Base-by-base conservation (phyloP, 2,329 filamentous ascomycete species). In the Talaromyces sp. region DNA sequence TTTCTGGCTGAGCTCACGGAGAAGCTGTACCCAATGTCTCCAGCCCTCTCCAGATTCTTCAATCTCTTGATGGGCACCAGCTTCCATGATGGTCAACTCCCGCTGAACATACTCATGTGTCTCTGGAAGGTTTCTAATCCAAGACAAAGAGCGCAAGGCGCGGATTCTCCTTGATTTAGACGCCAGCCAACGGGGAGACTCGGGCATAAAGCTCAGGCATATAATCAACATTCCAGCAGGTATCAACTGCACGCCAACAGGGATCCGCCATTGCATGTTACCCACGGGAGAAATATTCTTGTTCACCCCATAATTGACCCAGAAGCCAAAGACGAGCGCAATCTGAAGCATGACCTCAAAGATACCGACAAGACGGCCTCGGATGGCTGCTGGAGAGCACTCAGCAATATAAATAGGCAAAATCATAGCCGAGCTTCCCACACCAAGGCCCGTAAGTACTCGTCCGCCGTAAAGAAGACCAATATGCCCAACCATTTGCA, bases 181-280 rank as follows among this genome's bases (percentile, higher is more conserved):
- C 25, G 86, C 88, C 32, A 87, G 81, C 82, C 84, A 89, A 64
- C 87, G 81, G 13, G 87, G 86, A 8, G 84, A 85, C 66, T 88
- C 86, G 67, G 83, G 80, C 66, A 85, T 85, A 57, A 85, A 73
- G 3, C 82, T 68, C 78, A 89, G 85, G 65, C 84, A 84, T 13
- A 78, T 49, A 25, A 86, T 75, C n/a, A 90, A 78, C 6, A 86
- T 71, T 5, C 84, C 66, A 1, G 85, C 86, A 0, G 87, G 87
- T 3, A 89, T 73, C 58, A 80, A 80, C 70, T 90, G 87, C 39
- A 88, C 77, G 4, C 82, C 80, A 3, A 90, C 77, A 0, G 88
- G 87, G 0, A 88, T 78, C 55, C 86, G 78, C 71, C 82, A 89
- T 32, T 81, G 78, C 3, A 80, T 77, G 13, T 79, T 76, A n/a